Base-by-base conservation (phyloP, 1,284 basidiomycete species). In the Naganishia cerealis region DNA sequence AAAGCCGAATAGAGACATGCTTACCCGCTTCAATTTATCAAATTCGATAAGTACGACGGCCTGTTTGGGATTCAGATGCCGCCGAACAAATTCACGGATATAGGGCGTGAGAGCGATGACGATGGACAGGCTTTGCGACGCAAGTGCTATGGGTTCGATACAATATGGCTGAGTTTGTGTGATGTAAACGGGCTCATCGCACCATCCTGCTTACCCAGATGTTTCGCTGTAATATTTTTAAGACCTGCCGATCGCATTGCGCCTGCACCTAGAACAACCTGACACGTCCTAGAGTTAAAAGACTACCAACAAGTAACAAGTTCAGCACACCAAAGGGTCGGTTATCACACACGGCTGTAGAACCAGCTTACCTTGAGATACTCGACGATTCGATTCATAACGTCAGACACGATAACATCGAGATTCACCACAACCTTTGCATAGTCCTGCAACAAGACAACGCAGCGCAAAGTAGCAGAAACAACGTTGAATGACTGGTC, bases 221-320 rank as follows among this genome's bases (percentile, higher is more conserved):
- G 95, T 78, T 94, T 97, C 39, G 96, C 95, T 0, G 95, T 98
- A 77, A 99, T 99, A 79, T 98, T 97, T 80, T 94, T 98, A 73
- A 99, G 82, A 8, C 95, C 95, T 1, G 95, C 95, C 15, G 92
- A 95, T 50, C 94, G 86, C 93, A 99, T 97, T 10, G 96, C 95
- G 8, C 95, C 95, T 0, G 96, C 95, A 7, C 95, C 95, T 1
- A 99, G 84, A 0, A 99, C 95, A 52, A 99, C 94, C 78, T 99
- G 95, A 81, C 96, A 99, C 0, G 93, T 97, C 71, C 95, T 84
- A 52, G 96, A 99, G 80, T 99, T 99, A 84, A 97, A 99, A 39
- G 92, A 88, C 82, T 84, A 67, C 7, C 18, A 50, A 8, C 21
- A 16, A 73, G 66, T 18, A 21, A 26, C 57, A 15, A 4, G 12